Base-by-base conservation (phyloP, 1,284 basidiomycete genomes). In the Earliella scabrosa region DNA sequence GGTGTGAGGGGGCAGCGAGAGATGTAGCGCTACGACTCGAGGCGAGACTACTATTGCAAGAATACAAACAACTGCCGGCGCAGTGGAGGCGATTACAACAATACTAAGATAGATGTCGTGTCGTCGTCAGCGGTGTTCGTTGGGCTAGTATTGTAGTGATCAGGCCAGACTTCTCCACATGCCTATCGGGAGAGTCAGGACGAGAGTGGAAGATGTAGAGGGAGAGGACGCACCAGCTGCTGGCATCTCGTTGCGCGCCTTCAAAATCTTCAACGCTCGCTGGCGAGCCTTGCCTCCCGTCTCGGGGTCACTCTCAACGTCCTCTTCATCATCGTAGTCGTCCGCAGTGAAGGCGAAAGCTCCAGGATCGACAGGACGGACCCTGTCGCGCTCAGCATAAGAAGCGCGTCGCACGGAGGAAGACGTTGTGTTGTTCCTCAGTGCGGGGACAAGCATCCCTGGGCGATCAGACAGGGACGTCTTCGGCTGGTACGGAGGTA, bases 91-190 rank as follows among this genome's bases (percentile, higher is more conserved):
- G 35, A 65, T 66, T 65, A 65, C 55, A 50, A 54, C 49, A 60
- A 58, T 59, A 63, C 39, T 67, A 66, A 11, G 43, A 53, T 66
- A 66, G 56, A 59, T 58, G 26, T 52, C 58, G 63, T 50, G 50
- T 48, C 51, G 58, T 56, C 41, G 54, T 52, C 50, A 47, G 54
- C 50, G 49, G 41, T 48, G 45, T 57, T 36, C 41, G 51, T 44
- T 54, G 52, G 40, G 46, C 41, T 47, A 41, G 58, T 59, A 31
- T 18, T n/a, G 5, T n/a, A 18, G 8, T 5, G 5, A 9, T 66
- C 59, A 71, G 24, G 84, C 87, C 64, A 91, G 73, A 76, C 88
- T 92, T 66, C 88, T 80, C 88, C 88, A 92, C 87, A 92, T 90
- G 43, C 68, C 70, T 71, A 29, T 0, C 16, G 13, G n/a, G 39